Evolutionary conservation across 805 yeast species (phyloP), one percentile per base, ranked within the genome.

Genomic region (Nakazawaea populi): DNA sequence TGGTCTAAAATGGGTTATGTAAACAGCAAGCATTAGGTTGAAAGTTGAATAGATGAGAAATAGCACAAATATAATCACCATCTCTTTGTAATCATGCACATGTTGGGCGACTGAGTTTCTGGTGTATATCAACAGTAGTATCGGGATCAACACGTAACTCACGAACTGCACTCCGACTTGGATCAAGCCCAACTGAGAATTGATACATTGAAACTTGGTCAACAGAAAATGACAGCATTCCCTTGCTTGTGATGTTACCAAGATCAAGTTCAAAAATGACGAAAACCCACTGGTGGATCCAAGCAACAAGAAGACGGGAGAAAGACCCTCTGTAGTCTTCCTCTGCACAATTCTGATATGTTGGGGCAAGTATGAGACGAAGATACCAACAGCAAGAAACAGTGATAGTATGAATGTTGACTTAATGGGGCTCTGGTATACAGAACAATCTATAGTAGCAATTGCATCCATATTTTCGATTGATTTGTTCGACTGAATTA

Each of bases 321-420:
- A 84, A 27, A 89, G 69, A 4, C 96, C 96, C 61, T 87, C 90
- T 10, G 91, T 81, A 5, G 89, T 75, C 46, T 76, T 66, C 46
- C 89, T 74, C 18, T 62, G 57, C 47, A 78, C 64, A 49, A 89
- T 81, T 42, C 83, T 75, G 42, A 72, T 51, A 63, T 85, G 88
- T 67, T 89, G 96, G 0, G 96, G 96, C 4, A 83, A 48, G 62
- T 89, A 89, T 42, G 92, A 85, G 9, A 75, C 57, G 35, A 82
- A 77, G 7, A 89, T 87, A 3, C 90, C 96, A 1, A 78, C 46
- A 0, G 89, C 82, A 35, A 89, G 75, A 5, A 71, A 46, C 0
- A 79, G 52, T 30, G 88, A 78, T 9, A 82, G 58, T 2, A 67
- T 57, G 44, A 85, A 76, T 53, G 77, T 78, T 34, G 72, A 55